Evolutionary conservation across 345 rosid genomes (phyloP), one percentile per base, ranked within the genome.

Genomic region (Lumnitzera littorea): DNA sequence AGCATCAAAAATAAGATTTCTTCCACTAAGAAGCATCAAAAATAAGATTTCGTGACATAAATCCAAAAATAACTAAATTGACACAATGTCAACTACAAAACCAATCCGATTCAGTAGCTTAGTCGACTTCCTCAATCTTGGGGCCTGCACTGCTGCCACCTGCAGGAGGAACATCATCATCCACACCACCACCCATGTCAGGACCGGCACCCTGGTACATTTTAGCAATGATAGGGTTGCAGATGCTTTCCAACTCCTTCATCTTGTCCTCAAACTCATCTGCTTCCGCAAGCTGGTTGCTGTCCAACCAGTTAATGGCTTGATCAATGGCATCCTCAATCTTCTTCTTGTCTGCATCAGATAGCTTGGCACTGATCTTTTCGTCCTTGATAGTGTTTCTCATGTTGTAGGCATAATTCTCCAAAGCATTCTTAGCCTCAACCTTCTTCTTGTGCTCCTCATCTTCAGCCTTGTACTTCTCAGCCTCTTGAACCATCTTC

Each of bases 201-300:
- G 56, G 13, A 7, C 48, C 64, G 48, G 56, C 64, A 51, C 64
- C 64, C 48, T 61, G 64, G 56, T 61, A 61, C 56, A 61, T 61
- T 51, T 61, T 61, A 7, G 64, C 64, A 50, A 70, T 70, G 61
- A 70, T 64, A 0, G 74, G 74, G 53, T 64, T 64, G 62, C 74
- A 64, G 24, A 70, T 53, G 56, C 69, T 51, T 29, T 70, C 69
- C 56, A 70, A 17, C 65, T 70, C 74, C 61, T 70, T 64, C 69
- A 70, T 48, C 65, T 70, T 70, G 66, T 70, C 65, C 15, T 70
- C 74, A 53, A 70, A 64, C 48, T 70, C 74, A 31, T 70, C 74
- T 5, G 74, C 52, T 51, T 70, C 69, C 0, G 74, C 74, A 2
- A 61, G 56, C 47, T 61, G 69, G 61, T 70, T 70, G 56, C 48